Base-by-base conservation (phyloP, 139 green algal genomes). In the Coelastrella sp. region DNA sequence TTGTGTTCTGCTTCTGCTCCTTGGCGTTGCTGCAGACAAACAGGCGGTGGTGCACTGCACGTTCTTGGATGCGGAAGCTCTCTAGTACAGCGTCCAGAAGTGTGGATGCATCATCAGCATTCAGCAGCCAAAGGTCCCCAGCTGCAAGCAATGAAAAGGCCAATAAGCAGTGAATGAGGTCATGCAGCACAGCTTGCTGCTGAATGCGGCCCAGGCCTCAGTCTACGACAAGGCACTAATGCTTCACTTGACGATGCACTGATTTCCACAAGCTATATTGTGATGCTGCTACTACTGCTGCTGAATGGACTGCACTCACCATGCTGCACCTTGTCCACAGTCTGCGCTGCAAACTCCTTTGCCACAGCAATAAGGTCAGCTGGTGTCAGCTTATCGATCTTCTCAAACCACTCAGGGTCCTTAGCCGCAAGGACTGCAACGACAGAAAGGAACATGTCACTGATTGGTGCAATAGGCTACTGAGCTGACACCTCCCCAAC, bases 41-140 rank as follows among this genome's bases (percentile, higher is more conserved):
- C 59, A 90, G 76, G 68, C 87, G 85, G 62, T 89, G 85, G 72
- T 90, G 86, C n/a, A 89, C 71, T 76, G 84, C 62, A 9, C 8
- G 59, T 25, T 90, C 79, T 59, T 86, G 74, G 59, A 87, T 84
- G 9, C 79, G 51, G 74, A 88, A 85, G 63, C 37, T 69, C 68
- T 86, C 74, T 19, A 86, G 37, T 1, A 89, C 77, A 51, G 60
- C 78, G 30, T 86, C 79, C 40, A 89, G 78, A 40, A 89, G 41
- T 0, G 83, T 79, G 73, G 48, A 71, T 17, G 32, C 34, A 34
- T 83, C 73, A 35, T 83, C 83, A 25, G 73, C 73, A 41, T 45
- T 83, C 67, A 87, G 57, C 73, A 88, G 83, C 83, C 83, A 88
- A 25, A 88, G 73, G 48, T 88, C 83, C 30, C 83, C 83, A 27